phyloP scores from a whole-genome alignment of 768 basidiomycete species.

The Podaxis sp. region DNA sequence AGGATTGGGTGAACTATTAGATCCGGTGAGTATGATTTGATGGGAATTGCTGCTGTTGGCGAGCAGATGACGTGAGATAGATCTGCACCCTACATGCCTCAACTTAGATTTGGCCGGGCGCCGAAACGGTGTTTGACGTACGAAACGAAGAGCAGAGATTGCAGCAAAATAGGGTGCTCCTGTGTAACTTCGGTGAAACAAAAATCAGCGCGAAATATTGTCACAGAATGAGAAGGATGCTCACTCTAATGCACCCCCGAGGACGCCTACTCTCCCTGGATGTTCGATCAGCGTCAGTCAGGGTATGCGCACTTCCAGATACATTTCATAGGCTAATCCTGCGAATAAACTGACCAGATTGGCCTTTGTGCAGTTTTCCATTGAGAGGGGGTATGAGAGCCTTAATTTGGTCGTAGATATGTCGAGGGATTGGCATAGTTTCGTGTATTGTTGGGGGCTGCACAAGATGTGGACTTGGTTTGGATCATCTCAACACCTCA shows the following conservation, averaged over 20 bases:
- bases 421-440: constrained; percentile 61
- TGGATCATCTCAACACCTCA: neutral
- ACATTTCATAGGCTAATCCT: neutral
- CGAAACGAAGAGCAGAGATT: constrained; percentile 86
- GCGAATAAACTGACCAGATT: constrained; percentile 61
- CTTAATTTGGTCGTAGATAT: constrained; percentile 69
- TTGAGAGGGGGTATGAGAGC: constrained; percentile 89
- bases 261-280: constrained; percentile 84
- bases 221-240: constrained; percentile 23
- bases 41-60: constrained; percentile 86
- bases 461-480: neutral
- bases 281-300: neutral
- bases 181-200: constrained; percentile 65
- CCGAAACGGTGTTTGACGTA: constrained; percentile 31
- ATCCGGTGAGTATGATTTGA: constrained; percentile 97
- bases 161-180: constrained; percentile 97
- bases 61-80: constrained; percentile 97
- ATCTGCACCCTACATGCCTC: constrained; percentile 73
- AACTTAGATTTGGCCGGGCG: neutral
- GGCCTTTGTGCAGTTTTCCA: constrained; percentile 89
- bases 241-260: constrained; percentile 93
- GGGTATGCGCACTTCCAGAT: neutral
- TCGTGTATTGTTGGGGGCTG: neutral
- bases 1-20: constrained; percentile 97
- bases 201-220: neutral